A percentile compares a stretch with the other conserved stretches of the same genome.
Conservation (phyloP, 257 asterid genomes). For the Jacaranda mimosifolia region DNA sequence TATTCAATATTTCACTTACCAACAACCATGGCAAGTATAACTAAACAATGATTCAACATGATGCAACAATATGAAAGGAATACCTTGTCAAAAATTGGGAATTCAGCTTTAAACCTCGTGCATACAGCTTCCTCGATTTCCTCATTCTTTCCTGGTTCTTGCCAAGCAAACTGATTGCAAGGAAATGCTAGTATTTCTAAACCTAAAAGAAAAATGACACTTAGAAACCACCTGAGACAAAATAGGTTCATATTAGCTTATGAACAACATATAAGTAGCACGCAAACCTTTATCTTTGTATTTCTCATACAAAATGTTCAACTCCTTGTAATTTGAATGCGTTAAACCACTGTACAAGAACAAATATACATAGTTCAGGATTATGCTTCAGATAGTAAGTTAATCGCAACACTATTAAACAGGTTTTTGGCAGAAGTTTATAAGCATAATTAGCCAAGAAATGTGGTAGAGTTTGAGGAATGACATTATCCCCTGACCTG, state of each 20-base stretch:
- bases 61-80: background rate
- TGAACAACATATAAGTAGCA: slow-evolving; percentile 23
- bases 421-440: background rate
- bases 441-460: background rate
- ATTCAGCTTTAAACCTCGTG: slow-evolving; percentile 81
- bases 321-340: slow-evolving; percentile 79
- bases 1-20: background rate
- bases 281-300: slow-evolving; percentile 78
- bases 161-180: slow-evolving; percentile 88
- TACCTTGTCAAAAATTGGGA: slow-evolving; percentile 91
- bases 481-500: background rate
- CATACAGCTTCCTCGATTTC: slow-evolving; percentile 81
- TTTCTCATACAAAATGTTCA: slow-evolving; percentile 74
- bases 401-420: background rate
- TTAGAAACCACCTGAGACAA: background rate
- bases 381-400: background rate
- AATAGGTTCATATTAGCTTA: background rate
- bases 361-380: background rate
- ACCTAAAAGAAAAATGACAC: slow-evolving; percentile 49
- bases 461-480: background rate
- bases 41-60: background rate
- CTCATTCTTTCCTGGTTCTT: slow-evolving; percentile 89
- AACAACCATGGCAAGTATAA: background rate
- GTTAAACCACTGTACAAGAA: slow-evolving; percentile 68
- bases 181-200: slow-evolving; percentile 93